Base-by-base conservation (phyloP, 805 yeast genomes). In the Myxozyma sirexii region DNA sequence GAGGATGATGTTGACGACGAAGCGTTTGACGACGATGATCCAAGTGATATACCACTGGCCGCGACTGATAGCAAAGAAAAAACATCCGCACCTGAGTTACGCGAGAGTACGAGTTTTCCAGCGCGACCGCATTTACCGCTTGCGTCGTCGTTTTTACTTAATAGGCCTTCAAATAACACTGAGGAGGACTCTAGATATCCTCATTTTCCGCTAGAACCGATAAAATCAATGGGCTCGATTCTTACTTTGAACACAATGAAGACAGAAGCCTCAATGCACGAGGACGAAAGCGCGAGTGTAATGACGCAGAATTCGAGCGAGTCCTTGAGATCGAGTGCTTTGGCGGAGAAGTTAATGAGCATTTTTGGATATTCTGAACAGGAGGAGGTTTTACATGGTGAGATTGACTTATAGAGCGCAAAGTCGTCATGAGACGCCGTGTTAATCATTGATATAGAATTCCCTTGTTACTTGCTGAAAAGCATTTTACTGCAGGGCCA, bases 401-500 rank as follows among this genome's bases (percentile, higher is more conserved):
- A 24, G 68, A 21, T 21, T n/a, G 50, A 8, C 24, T 15, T 21
- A 21, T 23, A 5, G 5, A 13, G 37, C 5, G n/a, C n/a, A 8
- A 12, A 8, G 15, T n/a, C n/a, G n/a, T n/a, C n/a, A n/a, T n/a
- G n/a, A n/a, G n/a, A 6, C n/a, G 7, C 26, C 33, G 24, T 4
- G 7, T 29, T 7, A 33, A 4, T 27, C 45, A 13, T 19, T 8
- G 19, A 17, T 10, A n/a, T 54, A 52, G 88, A 85, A 62, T 87
- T 79, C 67, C 80, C 86, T 2, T 84, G 91, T 31, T 92, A 97
- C 96, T 76, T 92, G 38, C 77, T 90, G 58, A 82, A 85, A 60
- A 96, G 89, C 67, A 94, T 92, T 0, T 75, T 93, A 27, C 75
- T 91, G 26, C 97, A 90, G 72, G 98, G 98, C 1, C 92, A 88